A percentile compares a stretch with the other conserved stretches of the same genome.
phyloP scores from a whole-genome alignment of 305 asterid genomes.

The Rubia balearica region DNA sequence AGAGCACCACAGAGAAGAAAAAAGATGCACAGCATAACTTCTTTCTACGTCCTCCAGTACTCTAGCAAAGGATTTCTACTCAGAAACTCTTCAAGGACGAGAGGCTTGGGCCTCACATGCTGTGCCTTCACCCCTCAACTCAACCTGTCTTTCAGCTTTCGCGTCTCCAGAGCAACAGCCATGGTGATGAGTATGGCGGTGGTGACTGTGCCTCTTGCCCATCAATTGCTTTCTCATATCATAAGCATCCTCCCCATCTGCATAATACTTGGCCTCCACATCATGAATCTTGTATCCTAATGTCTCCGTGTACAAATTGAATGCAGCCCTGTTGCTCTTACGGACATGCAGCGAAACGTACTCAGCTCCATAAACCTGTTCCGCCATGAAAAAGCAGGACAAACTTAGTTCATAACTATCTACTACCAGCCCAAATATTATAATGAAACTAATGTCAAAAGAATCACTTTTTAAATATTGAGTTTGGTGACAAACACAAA shows the following conservation, averaged over 20 bases:
- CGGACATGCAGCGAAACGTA: conserved; percentile 95
- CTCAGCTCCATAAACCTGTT: conserved; percentile 82
- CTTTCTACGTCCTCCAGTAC: background rate
- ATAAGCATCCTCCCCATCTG: conserved; percentile 99
- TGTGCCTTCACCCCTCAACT: conserved; percentile 39
- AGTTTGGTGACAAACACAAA: background rate
- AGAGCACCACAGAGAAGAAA: background rate
- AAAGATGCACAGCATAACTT: background rate
- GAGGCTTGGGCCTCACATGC: conserved; percentile 27
- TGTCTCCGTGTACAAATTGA: conserved; percentile 80
- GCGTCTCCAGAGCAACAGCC: conserved; percentile 72
- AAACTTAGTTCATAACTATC: background rate
- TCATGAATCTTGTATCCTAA: conserved; percentile 88
- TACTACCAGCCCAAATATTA: background rate
- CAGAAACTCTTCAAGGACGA: conserved; percentile 6
- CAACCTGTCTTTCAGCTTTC: conserved; percentile 41
- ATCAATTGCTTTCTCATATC: conserved; percentile 91
- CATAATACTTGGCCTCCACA: conserved; percentile 89
- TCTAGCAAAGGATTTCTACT: background rate
- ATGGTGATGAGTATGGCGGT: conserved; percentile 55
- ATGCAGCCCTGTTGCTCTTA: conserved; percentile 90
- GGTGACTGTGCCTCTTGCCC: conserved; percentile 58
- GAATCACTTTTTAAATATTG: background rate
- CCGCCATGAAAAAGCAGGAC: conserved; percentile 15
- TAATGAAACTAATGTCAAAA: background rate